phyloP scores from a whole-genome alignment of 1,139 yeast genomes.

The Scheffersomyces cryptocercus region DNA sequence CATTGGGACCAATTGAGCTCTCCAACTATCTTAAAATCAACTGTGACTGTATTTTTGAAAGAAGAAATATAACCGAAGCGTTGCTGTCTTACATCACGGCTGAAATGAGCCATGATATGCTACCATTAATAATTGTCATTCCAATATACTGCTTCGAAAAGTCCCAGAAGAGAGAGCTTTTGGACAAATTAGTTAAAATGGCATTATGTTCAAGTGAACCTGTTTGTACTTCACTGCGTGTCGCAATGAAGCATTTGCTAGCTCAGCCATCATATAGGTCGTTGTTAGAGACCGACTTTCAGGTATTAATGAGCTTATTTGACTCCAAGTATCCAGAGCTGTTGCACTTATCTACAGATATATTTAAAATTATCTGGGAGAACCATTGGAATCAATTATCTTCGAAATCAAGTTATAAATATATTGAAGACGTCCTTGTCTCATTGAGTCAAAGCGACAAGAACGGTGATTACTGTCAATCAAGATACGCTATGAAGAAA shows the following conservation, averaged over 20 bases:
- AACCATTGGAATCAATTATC: constrained; percentile 25
- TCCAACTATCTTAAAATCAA: constrained; percentile 16
- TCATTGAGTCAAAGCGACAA: too few species aligned
- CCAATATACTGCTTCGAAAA: constrained; percentile 56
- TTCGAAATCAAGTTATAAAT: constrained; percentile 18
- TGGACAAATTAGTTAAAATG: constrained; percentile 31
- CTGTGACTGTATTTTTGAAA: constrained; percentile 45
- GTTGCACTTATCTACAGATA: constrained; percentile 11
- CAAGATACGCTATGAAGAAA: too few species aligned
- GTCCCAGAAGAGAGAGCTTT: constrained; percentile 34
- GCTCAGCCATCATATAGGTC: constrained; percentile 54
- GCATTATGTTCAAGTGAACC: constrained; percentile 7
- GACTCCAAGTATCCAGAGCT: constrained; percentile 14
- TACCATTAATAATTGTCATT: neutral
- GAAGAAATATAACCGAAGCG: constrained; percentile 25
- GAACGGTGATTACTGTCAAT: too few species aligned
- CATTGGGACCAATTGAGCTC: constrained; percentile 10
- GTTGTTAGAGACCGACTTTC: constrained; percentile 44
- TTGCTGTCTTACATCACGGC: constrained; percentile 24
- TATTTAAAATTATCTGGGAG: constrained; percentile 31
- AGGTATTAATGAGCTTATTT: constrained; percentile 21
- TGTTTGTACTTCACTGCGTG: constrained; percentile 12
- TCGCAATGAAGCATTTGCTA: constrained; percentile 36
- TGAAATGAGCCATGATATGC: neutral
- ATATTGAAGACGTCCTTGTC: constrained; percentile 13